Base-by-base conservation (phyloP, 1,284 basidiomycete genomes). In the Vanrija sp. region DNA sequence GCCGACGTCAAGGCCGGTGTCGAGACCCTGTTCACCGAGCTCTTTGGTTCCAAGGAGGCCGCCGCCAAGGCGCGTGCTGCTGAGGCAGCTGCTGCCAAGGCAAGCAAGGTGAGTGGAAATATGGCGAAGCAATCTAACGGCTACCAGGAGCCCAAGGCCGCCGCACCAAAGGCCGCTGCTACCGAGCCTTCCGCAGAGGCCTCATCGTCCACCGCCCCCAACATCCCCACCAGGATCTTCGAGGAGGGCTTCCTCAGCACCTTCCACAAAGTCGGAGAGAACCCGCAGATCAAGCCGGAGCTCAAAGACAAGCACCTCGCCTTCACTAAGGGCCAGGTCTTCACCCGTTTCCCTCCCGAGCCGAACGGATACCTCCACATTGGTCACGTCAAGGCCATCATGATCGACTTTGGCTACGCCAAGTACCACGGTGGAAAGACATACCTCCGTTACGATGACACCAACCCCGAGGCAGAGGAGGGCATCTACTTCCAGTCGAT, bases 381-480 rank as follows among this genome's bases (percentile, higher is more conserved):
- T 56, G 94, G 93, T 4, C 96, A 98, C 71, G 96, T 94, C 50
- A 98, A 98, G 74, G 95, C 96, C 7, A 98, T 99, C 67, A 96
- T 97, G 67, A 85, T 98, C 64, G 90, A 96, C 77, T 99, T 98
- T 75, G 96, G 96, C 25, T 99, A 91, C 72, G 96, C 96, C 23
- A 90, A 91, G 20, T 85, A 90, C 75, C 83, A 98, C 71, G 83
- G 84, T 19, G 96, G 96, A 25, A 85, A 88, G 66, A 92, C 89
- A 63, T 98, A 97, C 72, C 81, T 99, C 44, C 85, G 73, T 47
- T 99, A 89, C 71, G 96, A 99, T 72, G 96, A 99, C 76, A 99
- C 96, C 37, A 99, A 99, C 75, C 96, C 96, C 0, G 92, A 96
- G 76, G 92, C 92, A 45, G 96, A 99, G 74, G 96, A 98, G 77